Evolutionary conservation across 331 rosid species (phyloP), one percentile per base, ranked within the genome.

Genomic region (Acacia pycnantha): DNA sequence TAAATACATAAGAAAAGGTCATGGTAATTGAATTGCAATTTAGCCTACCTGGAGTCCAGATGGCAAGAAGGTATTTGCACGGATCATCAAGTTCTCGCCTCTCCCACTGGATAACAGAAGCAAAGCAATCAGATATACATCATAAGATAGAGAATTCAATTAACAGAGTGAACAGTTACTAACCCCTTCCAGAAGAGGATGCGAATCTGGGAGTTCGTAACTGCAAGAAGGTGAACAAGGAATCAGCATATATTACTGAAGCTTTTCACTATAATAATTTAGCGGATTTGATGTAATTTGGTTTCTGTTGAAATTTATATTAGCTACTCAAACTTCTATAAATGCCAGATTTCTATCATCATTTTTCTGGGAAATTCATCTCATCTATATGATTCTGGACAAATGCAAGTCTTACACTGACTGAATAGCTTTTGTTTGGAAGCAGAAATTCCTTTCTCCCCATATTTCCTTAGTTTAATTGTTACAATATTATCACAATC

Each of bases 41-140:
- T 78, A 59, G 76, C 80, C 70, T 89, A 91, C 99, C 99, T 91
- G 99, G 99, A 73, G 98, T 89, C 99, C 99, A 97, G 85, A 97
- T 94, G 69, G 99, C 98, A 81, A 97, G 90, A 75, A 97, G 95
- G 92, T 97, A 97, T 58, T 81, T 86, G 88, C 94, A 89, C 18
- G 99, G 99, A 84, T 97, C 99, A 85, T 97, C 99, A 31, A 90
- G 87, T 89, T 97, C 99, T 80, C 99, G 91, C 69, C 15, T 84
- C 53, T 92, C 97, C 91, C 94, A 75, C 87, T 90, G 91, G 82
- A 86, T 90, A 73, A 86, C 44, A 80, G 82, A 56, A 59, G 56
- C 72, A 73, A 72, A 26, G 33, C 48, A 53, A 68, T 74, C 35
- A 29, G 73, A 62, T 72, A 6, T 46, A 27, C 14, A 72, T 8